Base-by-base conservation (phyloP, 2,329 filamentous ascomycete genomes). In the Fusarium anguioides region DNA sequence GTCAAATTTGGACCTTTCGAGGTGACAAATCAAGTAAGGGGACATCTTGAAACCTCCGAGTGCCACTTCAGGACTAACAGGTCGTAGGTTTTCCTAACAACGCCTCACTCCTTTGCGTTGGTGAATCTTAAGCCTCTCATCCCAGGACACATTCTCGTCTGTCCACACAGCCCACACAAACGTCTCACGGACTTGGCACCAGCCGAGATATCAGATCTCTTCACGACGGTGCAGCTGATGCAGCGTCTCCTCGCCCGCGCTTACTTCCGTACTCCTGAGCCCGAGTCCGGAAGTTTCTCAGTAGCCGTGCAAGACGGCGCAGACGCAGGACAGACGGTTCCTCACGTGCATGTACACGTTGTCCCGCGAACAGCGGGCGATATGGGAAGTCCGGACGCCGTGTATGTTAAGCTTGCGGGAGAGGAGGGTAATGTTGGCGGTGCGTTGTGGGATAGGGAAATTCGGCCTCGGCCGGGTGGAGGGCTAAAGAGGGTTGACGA, bases 101-200 rank as follows among this genome's bases (percentile, higher is more conserved):
- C 94, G 3, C 84, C 87, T 1, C 85, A 91, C 73, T 92, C 90
- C 71, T 97, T 94, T 81, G 94, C 93, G 52, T 85, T 98, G 65
- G 94, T 98, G 58, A 99, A 99, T 81, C 88, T 98, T 76, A 97
- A 97, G 80, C 96, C 96, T 23, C 87, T 99, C 35, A 86, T 97
- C 3, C 94, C 94, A 0, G 96, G 96, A 57, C 96, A 99, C 81
- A 90, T 98, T 64, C 91, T 99, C 29, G 87, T 99, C 63, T 97
- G 92, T 69, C 93, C 96, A 0, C 85, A 87, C 20, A 84, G 84
- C 31, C 80, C 82, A 26, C 90, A 94, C 69, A 87, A 85, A 45
- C 91, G 93, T 47, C 85, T 98, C 55, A 87, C 89, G 49, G 91
- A 96, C 76, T 87, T 97, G 45, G 87, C 88, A 0, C 72, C 84